phyloP scores from a whole-genome alignment of 2,329 filamentous ascomycete genomes.

The Chrysoporthe austroafricana region DNA sequence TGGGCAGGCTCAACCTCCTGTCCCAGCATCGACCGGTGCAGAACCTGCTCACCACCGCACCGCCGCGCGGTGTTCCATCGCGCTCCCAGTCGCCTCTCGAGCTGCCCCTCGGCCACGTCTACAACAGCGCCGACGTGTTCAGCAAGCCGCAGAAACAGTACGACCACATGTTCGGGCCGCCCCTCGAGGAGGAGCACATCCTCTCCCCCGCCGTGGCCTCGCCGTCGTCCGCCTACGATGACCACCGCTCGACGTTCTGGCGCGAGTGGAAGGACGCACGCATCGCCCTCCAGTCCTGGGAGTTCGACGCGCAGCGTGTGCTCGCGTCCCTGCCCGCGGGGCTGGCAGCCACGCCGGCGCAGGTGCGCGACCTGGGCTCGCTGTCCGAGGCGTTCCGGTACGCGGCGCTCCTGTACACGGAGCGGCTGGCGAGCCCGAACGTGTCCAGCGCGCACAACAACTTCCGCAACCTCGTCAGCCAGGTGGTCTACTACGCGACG shows the following conservation, averaged over 20 bases:
- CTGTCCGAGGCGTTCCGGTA: conserved; percentile 91
- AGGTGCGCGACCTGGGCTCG: conserved; percentile 75
- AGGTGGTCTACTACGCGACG: conserved; percentile 82
- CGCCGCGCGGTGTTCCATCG: conserved; percentile 32
- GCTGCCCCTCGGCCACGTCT: conserved; percentile 48
- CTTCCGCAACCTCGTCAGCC: conserved; percentile 81
- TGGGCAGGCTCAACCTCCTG: conserved; percentile 83
- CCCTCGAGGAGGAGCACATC: conserved; percentile 59
- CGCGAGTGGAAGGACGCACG: conserved; percentile 83
- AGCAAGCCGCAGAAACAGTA: conserved; percentile 50
- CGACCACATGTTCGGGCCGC: conserved; percentile 66
- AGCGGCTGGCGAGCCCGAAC: conserved; percentile 79
- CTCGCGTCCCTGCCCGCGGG: conserved; percentile 52
- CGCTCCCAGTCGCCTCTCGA: conserved; percentile 45
- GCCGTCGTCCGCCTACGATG: conserved; percentile 55
- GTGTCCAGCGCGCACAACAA: conserved; percentile 73
- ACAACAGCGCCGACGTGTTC: conserved; percentile 41
- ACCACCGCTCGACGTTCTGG: conserved; percentile 74
- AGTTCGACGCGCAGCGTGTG: conserved; percentile 65
- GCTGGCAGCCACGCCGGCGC: conserved; percentile 51
- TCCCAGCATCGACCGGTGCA: conserved; percentile 69
- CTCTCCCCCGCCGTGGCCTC: conserved; percentile 45
- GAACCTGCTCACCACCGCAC: conserved; percentile 36
- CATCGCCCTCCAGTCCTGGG: conserved; percentile 77
- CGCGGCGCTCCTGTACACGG: conserved; percentile 85